phyloP scores from a whole-genome alignment of 257 asterid genomes.

The Asclepias syriaca region DNA sequence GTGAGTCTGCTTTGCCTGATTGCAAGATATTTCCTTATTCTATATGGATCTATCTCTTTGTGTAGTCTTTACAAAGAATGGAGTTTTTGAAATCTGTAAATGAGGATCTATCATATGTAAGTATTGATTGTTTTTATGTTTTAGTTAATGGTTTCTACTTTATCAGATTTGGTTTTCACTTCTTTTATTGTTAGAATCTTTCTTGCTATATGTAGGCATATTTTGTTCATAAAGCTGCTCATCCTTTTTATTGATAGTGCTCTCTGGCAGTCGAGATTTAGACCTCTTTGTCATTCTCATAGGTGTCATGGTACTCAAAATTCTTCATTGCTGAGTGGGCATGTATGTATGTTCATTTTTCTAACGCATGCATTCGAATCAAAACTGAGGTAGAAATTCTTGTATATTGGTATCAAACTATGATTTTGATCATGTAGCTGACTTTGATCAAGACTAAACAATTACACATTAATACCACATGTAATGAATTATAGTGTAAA shows the following conservation, averaged over 20 bases:
- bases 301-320: background rate
- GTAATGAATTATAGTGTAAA: background rate
- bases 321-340: background rate
- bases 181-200: background rate
- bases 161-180: background rate
- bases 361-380: background rate
- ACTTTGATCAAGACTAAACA: background rate
- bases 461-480: background rate
- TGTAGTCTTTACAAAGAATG: background rate
- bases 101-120: background rate
- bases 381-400: background rate
- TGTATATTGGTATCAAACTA: background rate
- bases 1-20: conserved; percentile 37
- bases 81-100: background rate
- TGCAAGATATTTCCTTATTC: background rate
- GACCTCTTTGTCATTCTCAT: background rate
- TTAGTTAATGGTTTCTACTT: background rate
- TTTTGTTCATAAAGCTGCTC: background rate
- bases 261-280: background rate
- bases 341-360: background rate
- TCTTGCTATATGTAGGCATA: background rate
- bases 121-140: background rate
- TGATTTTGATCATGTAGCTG: background rate
- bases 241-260: background rate
- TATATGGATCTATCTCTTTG: background rate